Percentiles rank a stretch among this genome's conserved stretches.
phyloP scores from a whole-genome alignment of 139 green algal genomes.

The Micractinium conductrix region DNA sequence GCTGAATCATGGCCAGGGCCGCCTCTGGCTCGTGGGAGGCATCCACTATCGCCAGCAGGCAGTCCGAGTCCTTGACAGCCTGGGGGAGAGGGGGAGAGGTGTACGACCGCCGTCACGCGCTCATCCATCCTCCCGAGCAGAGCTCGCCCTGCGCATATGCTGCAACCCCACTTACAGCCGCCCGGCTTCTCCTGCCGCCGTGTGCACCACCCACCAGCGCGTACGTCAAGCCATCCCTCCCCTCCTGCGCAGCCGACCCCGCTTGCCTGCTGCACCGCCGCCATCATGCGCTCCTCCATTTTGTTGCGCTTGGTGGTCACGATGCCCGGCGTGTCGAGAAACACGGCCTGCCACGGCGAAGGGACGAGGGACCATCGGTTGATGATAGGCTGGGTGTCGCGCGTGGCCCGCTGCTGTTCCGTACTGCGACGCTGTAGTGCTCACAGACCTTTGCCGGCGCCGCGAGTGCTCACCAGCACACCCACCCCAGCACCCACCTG shows the following conservation, averaged over 20 bases:
- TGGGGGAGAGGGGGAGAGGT: not conserved
- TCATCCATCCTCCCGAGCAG: too few species aligned
- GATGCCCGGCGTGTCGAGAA: constrained; percentile 95
- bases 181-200: not conserved
- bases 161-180: too few species aligned
- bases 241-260: too few species aligned
- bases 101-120: too few species aligned
- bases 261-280: constrained; percentile 69
- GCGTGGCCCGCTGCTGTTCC: too few species aligned
- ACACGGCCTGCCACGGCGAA: constrained; percentile 87
- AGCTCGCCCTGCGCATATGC: too few species aligned
- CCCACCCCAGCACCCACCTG: constrained; percentile 49
- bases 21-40: constrained; percentile 53
- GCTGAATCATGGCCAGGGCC: constrained; percentile 80
- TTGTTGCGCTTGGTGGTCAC: constrained; percentile 74
- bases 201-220: not conserved
- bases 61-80: constrained; percentile 82
- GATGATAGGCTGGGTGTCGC: not conserved
- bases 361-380: too few species aligned
- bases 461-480: too few species aligned
- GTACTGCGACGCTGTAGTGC: too few species aligned
- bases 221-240: too few species aligned
- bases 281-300: constrained; percentile 96
- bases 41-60: constrained; percentile 86
- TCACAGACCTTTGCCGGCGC: not conserved